phyloP scores from a whole-genome alignment of 23 red algal species.

The Gracilaria vermiculophylla region DNA sequence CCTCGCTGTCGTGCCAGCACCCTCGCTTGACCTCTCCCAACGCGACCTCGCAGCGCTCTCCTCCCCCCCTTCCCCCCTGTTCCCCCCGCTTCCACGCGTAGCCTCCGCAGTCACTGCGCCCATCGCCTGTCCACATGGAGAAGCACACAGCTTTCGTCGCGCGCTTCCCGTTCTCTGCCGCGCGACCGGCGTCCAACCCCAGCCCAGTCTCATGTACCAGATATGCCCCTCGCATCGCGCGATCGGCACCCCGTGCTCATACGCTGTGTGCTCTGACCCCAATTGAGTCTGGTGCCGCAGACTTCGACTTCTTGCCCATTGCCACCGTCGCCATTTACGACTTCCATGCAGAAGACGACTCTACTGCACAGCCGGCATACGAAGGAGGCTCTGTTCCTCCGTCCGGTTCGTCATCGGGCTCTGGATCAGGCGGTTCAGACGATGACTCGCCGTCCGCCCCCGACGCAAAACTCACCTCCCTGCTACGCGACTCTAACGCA shows the following conservation, averaged over 20 bases:
- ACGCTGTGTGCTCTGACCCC: background rate
- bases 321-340: background rate
- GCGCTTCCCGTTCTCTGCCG: background rate
- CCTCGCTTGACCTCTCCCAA: background rate
- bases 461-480: conserved; percentile 36
- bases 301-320: background rate
- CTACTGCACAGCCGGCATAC: background rate
- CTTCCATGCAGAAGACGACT: background rate
- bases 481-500: conserved; percentile 49
- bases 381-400: conserved; percentile 20
- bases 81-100: background rate
- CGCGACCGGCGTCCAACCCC: too few species aligned
- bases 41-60: too few species aligned
- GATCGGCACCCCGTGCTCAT: background rate
- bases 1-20: too few species aligned
- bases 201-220: background rate
- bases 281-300: background rate
- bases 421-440: conserved; percentile 42
- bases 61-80: background rate
- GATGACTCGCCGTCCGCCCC: conserved; percentile 15
- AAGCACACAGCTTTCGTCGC: background rate
- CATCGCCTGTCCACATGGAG: background rate
- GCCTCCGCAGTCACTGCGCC: background rate
- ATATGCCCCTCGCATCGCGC: background rate
- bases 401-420: conserved; percentile 1